A percentile compares a stretch with the other conserved stretches of the same genome.
These are phyloP conservation scores for Symbiodinium natans DNA, from an alignment of 73 alveolate species.

Conservation along the genomic window DNA sequence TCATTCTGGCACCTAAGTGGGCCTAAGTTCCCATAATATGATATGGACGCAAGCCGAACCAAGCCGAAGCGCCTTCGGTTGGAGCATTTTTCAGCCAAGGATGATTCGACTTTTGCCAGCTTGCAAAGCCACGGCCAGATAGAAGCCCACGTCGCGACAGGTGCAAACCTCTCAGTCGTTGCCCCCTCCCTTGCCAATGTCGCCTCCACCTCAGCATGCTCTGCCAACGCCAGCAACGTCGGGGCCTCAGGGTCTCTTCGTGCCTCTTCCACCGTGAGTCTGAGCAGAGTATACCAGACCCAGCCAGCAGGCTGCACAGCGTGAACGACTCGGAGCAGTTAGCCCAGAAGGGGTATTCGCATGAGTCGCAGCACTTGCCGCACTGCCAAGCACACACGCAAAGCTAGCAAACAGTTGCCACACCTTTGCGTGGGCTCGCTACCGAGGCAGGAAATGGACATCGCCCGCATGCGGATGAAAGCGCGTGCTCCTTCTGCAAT, in stretches of 20 bases:
- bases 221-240: background rate
- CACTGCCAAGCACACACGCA: too few relatives aligned
- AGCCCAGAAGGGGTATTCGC: background rate
- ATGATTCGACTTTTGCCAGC: background rate
- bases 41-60: background rate
- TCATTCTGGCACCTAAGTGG: too few relatives aligned
- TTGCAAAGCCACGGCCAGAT: too few relatives aligned
- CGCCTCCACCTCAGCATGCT: background rate
- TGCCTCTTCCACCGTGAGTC: too few relatives aligned
- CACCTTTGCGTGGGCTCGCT: background rate
- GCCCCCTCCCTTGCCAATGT: too few relatives aligned
- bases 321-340: background rate
- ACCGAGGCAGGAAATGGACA: background rate
- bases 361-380: too few relatives aligned
- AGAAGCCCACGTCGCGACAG: too few relatives aligned
- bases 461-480: constrained; percentile 86
- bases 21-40: too few relatives aligned
- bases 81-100: background rate
- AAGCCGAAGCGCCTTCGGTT: background rate
- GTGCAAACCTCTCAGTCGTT: too few relatives aligned
- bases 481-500: constrained; percentile 58
- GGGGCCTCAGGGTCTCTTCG: background rate
- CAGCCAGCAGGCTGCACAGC: background rate
- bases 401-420: too few relatives aligned
- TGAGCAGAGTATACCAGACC: too few relatives aligned